Evolutionary conservation across 768 basidiomycete genomes (phyloP), one percentile per base, ranked within the genome.

Genomic region (Cystofilobasidium bisporidii): DNA sequence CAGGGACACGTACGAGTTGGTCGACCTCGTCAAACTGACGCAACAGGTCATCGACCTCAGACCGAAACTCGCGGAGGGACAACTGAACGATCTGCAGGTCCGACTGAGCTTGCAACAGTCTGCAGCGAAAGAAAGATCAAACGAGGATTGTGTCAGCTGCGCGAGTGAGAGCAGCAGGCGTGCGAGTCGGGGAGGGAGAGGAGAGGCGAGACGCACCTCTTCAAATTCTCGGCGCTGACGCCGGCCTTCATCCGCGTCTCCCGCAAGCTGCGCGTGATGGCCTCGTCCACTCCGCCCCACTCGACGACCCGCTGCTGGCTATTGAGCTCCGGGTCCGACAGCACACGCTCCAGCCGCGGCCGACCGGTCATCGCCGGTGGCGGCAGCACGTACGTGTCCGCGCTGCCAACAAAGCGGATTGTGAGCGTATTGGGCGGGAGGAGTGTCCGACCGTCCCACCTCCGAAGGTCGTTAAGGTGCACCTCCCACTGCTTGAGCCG

Each of bases 351-450:
- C 22, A 71, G 6, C 77, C 71, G 45, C 18, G 24, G 30, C 2
- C 40, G 18, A 2, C 17, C 33, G 77, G 71, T 26, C 32, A 85
- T 83, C 28, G 86, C 76, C 5, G 22, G 26, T n/a, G 33, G 10
- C 20, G 58, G 12, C 9, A 61, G 43, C 30, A 28, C 53, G 53
- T 36, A 61, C 14, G 56, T 30, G 0, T 33, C 32, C 26, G 83
- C 85, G 71, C 82, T 78, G 14, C 48, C 36, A 45, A 36, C 15
- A 33, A 64, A 41, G 11, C 55, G 38, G 24, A 91, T 70, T 20
- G 91, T 77, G 11, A 90, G 79, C 1, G 87, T 84, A 73, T 92
- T 92, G 20, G 85, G 86, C 0, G 88, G 85, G 36, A 91, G 24
- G 76, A 75, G 68, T 45, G 45, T 43, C 65, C 28, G 48, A 48